Evolutionary conservation across 1,284 basidiomycete species (phyloP).

Genomic region (Amylostereum chailletii): DNA sequence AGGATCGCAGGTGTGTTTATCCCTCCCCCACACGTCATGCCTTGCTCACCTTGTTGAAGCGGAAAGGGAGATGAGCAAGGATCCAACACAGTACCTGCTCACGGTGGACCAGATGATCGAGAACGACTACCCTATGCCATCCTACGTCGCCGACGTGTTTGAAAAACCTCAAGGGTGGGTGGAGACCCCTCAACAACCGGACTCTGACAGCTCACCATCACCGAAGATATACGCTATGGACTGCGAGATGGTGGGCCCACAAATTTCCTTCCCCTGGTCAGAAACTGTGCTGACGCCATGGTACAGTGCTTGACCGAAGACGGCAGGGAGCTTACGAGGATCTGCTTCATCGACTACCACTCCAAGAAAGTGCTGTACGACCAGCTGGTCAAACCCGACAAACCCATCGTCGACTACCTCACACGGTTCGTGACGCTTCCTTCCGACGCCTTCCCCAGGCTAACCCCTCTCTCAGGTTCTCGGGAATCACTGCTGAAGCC

Average conservation of each 20-base stretch:
- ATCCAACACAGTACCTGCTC: slow-evolving; percentile 66
- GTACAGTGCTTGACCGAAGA: slow-evolving; percentile 74
- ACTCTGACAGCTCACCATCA: slow-evolving; percentile 17
- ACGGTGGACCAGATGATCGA: slow-evolving; percentile 81
- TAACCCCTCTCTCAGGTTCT: slow-evolving; percentile 49
- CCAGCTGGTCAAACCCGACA: slow-evolving; percentile 76
- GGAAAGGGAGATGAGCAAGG: slow-evolving; percentile 48
- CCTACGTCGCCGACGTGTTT: slow-evolving; percentile 66
- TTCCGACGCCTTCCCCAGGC: background rate
- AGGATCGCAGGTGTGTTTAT: slow-evolving; percentile 43
- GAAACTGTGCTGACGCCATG: background rate
- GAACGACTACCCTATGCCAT: slow-evolving; percentile 82
- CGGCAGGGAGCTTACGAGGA: slow-evolving; percentile 79
- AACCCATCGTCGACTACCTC: slow-evolving; percentile 79
- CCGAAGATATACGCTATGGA: slow-evolving; percentile 65
- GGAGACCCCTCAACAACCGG: slow-evolving; percentile 55
- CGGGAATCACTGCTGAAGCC: slow-evolving; percentile 77
- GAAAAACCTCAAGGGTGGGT: slow-evolving; percentile 57
- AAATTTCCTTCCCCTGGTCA: background rate
- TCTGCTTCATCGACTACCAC: slow-evolving; percentile 74
- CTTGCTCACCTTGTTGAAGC: slow-evolving; percentile 26
- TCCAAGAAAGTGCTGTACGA: slow-evolving; percentile 74
- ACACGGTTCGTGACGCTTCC: slow-evolving; percentile 48
- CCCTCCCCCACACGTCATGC: background rate
- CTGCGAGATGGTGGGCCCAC: slow-evolving; percentile 80